Base-by-base conservation (phyloP, 352 stramenopile genomes). In the Peronospora belbahrii region DNA sequence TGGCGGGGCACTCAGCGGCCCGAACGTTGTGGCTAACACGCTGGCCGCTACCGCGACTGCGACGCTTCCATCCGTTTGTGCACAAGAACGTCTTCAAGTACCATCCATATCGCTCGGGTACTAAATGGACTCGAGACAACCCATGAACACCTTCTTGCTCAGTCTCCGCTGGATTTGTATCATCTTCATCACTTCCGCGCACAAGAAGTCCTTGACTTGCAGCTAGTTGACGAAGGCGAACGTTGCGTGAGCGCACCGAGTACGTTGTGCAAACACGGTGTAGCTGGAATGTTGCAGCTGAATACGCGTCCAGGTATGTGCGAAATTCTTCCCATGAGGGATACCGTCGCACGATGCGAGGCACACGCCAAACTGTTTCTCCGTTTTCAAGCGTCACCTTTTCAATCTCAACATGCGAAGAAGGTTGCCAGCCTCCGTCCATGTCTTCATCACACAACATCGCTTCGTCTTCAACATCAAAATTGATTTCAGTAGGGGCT, bases 81-180 rank as follows among this genome's bases (percentile, higher is more conserved):
- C 77, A 89, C 17, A 89, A 47, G 30, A 83, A 87, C 2, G 77
- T 89, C 52, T 89, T 89, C 6, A 74, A 85, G 42, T 89, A 89
- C 74, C 74, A 89, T 39, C 85, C 65, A 22, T 68, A 85, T 10
- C 53, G 56, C 9, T 73, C 56, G 2, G 77, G 77, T 8, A 85
- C 62, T 4, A 85, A 45, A 35, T 74, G 65, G n/a, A 57, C 61
- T n/a, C 61, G 48, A 13, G 61, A 70, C 0, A 70, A 15, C 1
- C 48, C 57, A 8, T 64, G 39, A 23, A 18, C 30, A 31, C 45
- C 45, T 25, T 53, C 52, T 18, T 44, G 35, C 27, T 54, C 58
- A 7, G 35, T 42, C 23, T 52, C 33, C 11, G 3, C 28, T 13
- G 18, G 15, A 19, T 1, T 41, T 38, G 19, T n/a, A 13, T 46